phyloP scores from a whole-genome alignment of 2,329 filamentous ascomycete species.

The Claviceps purpurea region DNA sequence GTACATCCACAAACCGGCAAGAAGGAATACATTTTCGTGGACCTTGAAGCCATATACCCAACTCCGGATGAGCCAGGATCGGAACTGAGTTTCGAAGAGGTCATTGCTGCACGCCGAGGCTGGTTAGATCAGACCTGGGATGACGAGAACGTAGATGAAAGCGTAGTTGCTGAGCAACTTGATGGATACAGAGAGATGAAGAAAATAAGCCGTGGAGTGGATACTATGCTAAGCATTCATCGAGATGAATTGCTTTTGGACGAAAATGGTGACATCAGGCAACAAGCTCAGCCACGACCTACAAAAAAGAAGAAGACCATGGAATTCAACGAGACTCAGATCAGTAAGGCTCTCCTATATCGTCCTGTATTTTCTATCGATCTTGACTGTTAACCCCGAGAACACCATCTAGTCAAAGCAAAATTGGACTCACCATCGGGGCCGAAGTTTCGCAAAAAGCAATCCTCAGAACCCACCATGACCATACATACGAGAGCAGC shows the following conservation, averaged over 20 bases:
- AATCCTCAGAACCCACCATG: conserved; percentile 78
- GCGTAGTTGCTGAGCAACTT: conserved; percentile 15
- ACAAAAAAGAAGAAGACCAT: conserved; percentile 63
- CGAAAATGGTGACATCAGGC: conserved; percentile 43
- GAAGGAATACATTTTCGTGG: conserved; percentile 75
- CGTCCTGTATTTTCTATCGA: background rate
- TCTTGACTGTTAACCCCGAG: conserved; percentile 16
- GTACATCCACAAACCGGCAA: conserved; percentile 72
- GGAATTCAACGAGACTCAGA: conserved; percentile 85
- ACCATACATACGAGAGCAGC: conserved; percentile 90
- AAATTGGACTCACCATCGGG: conserved; percentile 82
- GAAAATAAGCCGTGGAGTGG: conserved; percentile 16
- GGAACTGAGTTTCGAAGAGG: conserved; percentile 84
- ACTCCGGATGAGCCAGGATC: conserved; percentile 54
- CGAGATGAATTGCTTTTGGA: conserved; percentile 35
- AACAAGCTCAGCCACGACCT: conserved; percentile 31
- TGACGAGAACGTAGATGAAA: conserved; percentile 25
- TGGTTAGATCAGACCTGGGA: conserved; percentile 49
- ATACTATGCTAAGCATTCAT: conserved; percentile 29
- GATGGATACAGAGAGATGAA: conserved; percentile 18
- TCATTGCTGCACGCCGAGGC: conserved; percentile 66
- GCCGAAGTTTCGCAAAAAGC: conserved; percentile 72
- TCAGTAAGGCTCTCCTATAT: conserved; percentile 44
- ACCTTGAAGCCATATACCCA: conserved; percentile 76
- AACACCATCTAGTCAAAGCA: conserved; percentile 60